These are phyloP conservation scores for Quercus ilex DNA, from an alignment of 306 rosid species.

Conservation along the genomic window DNA sequence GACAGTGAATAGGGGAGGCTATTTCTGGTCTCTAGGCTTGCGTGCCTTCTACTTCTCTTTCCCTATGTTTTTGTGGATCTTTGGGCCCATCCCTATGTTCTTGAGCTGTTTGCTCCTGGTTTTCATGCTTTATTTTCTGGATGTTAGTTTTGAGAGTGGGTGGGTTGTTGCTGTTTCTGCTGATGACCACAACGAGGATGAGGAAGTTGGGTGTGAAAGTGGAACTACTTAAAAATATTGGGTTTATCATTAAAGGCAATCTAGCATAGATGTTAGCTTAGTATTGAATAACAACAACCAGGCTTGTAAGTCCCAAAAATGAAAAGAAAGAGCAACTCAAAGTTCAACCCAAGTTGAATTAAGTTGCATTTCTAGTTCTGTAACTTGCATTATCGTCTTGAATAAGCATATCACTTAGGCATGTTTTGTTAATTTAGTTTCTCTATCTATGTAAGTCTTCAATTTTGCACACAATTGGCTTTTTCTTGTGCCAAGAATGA, in stretches of 20 bases:
- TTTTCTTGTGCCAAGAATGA: background rate
- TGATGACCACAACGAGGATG: slow-evolving; percentile 24
- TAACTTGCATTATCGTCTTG: background rate
- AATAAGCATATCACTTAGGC: background rate
- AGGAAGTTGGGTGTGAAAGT: slow-evolving; percentile 29
- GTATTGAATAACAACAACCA: background rate
- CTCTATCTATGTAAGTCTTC: background rate
- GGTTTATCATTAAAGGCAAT: no score
- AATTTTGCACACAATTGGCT: background rate
- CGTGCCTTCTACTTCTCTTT: slow-evolving; percentile 85
- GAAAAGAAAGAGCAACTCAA: background rate
- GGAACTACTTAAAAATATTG: background rate
- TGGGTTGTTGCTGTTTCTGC: slow-evolving; percentile 35
- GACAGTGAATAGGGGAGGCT: slow-evolving; percentile 71
- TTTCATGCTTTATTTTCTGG: slow-evolving; percentile 65
- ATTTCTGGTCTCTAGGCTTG: slow-evolving; percentile 83
- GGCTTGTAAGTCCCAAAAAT: background rate
- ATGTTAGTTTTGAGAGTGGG: slow-evolving; percentile 42
- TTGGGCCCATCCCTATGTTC: slow-evolving; percentile 85
- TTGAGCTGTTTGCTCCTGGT: slow-evolving; percentile 50
- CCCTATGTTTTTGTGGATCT: slow-evolving; percentile 82
- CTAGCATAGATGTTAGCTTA: background rate
- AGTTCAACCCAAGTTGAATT: slow-evolving; percentile 50
- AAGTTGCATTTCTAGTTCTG: slow-evolving; percentile 10
- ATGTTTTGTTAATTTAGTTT: background rate